These are phyloP conservation scores for Meyerozyma guilliermondii DNA, from an alignment of 1,139 yeast genomes.

Conservation along the genomic window DNA sequence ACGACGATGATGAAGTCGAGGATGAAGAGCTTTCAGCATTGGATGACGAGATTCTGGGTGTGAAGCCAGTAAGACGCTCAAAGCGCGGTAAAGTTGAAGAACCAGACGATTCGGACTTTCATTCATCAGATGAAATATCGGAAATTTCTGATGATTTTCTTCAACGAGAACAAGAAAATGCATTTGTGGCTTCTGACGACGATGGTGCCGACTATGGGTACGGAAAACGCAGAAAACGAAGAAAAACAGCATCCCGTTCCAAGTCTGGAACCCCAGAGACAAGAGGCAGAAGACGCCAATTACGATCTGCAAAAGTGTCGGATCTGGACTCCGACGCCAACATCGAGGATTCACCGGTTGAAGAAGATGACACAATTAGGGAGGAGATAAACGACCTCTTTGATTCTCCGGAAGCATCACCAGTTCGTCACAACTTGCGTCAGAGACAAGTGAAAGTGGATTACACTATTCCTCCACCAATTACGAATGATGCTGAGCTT, in stretches of 20 bases:
- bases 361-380: constrained; percentile 37
- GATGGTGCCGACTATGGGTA: constrained; percentile 26
- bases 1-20: constrained; percentile 14
- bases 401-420: constrained; percentile 47
- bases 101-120: constrained; percentile 12
- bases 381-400: constrained; percentile 50
- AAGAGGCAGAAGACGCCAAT: constrained; percentile 13
- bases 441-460: constrained; percentile 71
- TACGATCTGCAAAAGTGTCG: constrained; percentile 10
- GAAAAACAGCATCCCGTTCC: constrained; percentile 19
- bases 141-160: constrained; percentile 20
- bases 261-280: constrained; percentile 23
- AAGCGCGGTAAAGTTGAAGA: not conserved
- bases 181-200: constrained; percentile 36
- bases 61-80: constrained; percentile 2
- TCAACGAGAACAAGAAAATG: constrained; percentile 24
- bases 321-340: constrained; percentile 21
- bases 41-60: not conserved
- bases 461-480: constrained; percentile 84
- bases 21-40: constrained; percentile 4
- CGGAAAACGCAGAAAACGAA: constrained; percentile 14
- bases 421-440: constrained; percentile 60
- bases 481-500: constrained; percentile 43
- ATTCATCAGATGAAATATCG: constrained; percentile 9
- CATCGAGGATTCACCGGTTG: constrained; percentile 15